Conservation (phyloP, 345 rosid genomes). For the Populus nigra region DNA sequence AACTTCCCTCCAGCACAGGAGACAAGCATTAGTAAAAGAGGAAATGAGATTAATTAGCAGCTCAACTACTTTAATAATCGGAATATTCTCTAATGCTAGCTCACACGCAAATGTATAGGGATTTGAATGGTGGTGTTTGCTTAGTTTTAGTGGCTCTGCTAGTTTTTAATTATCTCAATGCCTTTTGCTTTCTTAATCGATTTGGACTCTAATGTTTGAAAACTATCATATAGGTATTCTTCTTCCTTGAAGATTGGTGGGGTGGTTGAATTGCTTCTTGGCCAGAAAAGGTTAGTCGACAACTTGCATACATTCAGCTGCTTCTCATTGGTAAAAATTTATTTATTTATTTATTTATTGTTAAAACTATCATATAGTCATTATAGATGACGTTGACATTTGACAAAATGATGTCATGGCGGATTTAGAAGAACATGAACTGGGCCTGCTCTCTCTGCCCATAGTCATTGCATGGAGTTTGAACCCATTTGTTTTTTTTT, state of each 20-base stretch:
- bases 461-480: not conserved
- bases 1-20: not conserved
- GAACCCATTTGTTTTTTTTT: not conserved
- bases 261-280: not conserved
- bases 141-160: not conserved
- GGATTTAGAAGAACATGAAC: not conserved
- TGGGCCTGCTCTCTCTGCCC: not conserved
- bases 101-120: conserved; percentile 11
- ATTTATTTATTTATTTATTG: too few relatives aligned
- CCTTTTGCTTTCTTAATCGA: too few relatives aligned
- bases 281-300: not conserved
- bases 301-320: not conserved
- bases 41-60: not conserved
- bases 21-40: not conserved
- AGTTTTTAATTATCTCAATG: not conserved
- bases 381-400: not conserved
- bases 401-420: not conserved
- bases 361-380: too few relatives aligned
- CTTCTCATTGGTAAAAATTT: not conserved
- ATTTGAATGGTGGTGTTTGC: not conserved
- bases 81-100: not conserved
- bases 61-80: conserved; percentile 11
- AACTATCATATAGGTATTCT: not conserved
- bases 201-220: not conserved
- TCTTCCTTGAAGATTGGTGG: not conserved